Conservation (phyloP, 768 basidiomycete species). For the Boletus bicolor region DNA sequence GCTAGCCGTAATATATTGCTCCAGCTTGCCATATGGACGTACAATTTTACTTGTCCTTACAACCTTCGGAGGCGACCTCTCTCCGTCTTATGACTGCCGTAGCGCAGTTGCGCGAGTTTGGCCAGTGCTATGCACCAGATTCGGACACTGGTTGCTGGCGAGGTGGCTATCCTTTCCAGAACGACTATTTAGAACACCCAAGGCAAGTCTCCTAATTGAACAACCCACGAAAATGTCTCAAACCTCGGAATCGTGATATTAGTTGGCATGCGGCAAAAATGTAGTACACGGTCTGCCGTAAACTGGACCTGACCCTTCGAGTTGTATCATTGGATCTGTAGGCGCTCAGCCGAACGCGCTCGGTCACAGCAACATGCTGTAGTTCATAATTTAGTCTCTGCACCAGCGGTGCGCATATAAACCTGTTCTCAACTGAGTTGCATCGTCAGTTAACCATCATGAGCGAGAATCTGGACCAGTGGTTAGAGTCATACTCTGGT, state of each 20-base stretch:
- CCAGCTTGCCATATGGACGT: neutral
- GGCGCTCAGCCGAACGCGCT: neutral
- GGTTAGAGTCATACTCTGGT: constrained; percentile 7
- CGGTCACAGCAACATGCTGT: constrained; percentile 29
- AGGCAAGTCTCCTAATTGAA: neutral
- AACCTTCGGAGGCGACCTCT: neutral
- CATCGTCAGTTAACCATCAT: constrained; percentile 11
- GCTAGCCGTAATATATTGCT: neutral
- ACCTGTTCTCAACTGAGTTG: neutral
- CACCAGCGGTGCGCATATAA: constrained; percentile 13
- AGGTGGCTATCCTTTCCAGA: constrained; percentile 23
- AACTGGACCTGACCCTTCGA: neutral
- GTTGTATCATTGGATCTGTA: neutral
- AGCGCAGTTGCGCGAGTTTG: neutral
- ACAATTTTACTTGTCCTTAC: neutral
- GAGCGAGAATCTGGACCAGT: constrained; percentile 1
- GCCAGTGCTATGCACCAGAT: constrained; percentile 2
- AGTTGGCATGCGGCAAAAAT: constrained; percentile 10
- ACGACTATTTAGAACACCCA: constrained; percentile 4
- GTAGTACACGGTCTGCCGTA: constrained; percentile 2
- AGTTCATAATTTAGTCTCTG: neutral
- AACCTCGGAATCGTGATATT: constrained; percentile 23
- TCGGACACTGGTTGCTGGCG: neutral
- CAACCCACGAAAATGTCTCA: neutral
- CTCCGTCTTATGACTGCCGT: neutral